These are phyloP conservation scores for Penicillium sp. DNA, from an alignment of 2,329 filamentous ascomycete species.

Conservation along the genomic window DNA sequence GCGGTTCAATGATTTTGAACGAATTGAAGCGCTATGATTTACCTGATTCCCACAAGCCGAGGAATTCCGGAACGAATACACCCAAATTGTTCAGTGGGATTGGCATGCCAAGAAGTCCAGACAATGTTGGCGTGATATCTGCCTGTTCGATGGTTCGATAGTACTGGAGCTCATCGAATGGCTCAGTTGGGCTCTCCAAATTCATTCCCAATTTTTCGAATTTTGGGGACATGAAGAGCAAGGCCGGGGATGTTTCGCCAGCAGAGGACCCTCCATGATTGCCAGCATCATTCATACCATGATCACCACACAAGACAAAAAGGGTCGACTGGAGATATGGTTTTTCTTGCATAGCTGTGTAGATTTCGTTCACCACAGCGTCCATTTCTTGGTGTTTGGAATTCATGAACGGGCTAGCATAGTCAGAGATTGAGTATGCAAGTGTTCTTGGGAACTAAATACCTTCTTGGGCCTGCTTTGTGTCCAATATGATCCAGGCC, in stretches of 20 bases:
- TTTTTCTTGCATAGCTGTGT: conserved; percentile 64
- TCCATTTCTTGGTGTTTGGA: conserved; percentile 96
- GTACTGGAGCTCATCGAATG: conserved; percentile 69
- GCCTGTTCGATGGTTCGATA: conserved; percentile 87
- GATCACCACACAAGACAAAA: conserved; percentile 82
- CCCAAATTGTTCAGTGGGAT: conserved; percentile 86
- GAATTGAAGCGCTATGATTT: conserved; percentile 17
- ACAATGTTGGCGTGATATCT: conserved; percentile 84
- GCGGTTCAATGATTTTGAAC: not conserved
- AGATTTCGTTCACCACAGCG: conserved; percentile 67
- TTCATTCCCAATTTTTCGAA: conserved; percentile 53
- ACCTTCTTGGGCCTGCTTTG: conserved; percentile 84
- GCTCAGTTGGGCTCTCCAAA: conserved; percentile 50
- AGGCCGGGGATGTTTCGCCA: conserved; percentile 86
- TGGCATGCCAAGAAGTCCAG: conserved; percentile 78
- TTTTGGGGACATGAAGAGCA: conserved; percentile 86
- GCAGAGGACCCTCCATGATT: conserved; percentile 93
- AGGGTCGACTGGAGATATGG: conserved; percentile 70
- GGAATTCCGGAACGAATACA: conserved; percentile 71
- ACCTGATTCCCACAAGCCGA: conserved; percentile 69
- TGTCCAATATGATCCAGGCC: conserved; percentile 97
- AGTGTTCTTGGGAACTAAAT: conserved; percentile 13
- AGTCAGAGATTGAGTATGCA: conserved; percentile 20
- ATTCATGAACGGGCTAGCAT: conserved; percentile 71
- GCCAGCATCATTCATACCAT: conserved; percentile 99